Base-by-base conservation (phyloP, 2,329 filamentous ascomycete species). In the Aureobasidium pullulans region DNA sequence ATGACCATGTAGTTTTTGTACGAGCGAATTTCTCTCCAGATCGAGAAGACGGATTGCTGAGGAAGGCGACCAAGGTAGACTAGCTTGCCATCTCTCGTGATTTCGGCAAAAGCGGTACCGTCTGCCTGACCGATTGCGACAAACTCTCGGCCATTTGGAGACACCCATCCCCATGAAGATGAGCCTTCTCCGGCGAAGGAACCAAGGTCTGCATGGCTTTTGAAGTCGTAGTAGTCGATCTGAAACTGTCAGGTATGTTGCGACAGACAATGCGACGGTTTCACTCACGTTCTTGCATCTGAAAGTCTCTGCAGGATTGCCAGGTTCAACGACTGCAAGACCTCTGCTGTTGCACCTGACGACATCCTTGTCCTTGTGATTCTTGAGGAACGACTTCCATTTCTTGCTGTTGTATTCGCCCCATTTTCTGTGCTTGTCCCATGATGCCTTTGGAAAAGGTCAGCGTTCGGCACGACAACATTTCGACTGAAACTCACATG, bases 151-250 rank as follows among this genome's bases (percentile, higher is more conserved):
- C 79, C 79, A 44, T 77, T 73, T 0, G 71, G 69, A 15, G 79
- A 76, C 0, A 78, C 80, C 80, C 80, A 81, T 6, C 80, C 80
- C 80, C 80, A 82, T 0, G 77, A 80, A 2, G 73, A 75, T 15
- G 73, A 76, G 7, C 76, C 76, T 49, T 75, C 72, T 34, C 73
- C 75, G 19, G 64, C 68, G 28, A 65, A 69, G 63, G 77, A 80
- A 6, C 81, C 82, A 1, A 84, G 75, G 31, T 77, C 76, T 3
- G 76, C 74, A 64, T 84, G 82, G 40, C 75, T 77, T 46, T 80
- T 69, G 70, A 84, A 84, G 64, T 81, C 78, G 65, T 82, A 79
- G 2, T 83, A 74, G 63, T 84, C 81, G 11, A 82, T 75, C 48
- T 52, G 36, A 9, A 4, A 10, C 5, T 9, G 48, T 72, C 65